These are phyloP conservation scores for Suhomyces taliae DNA, from an alignment of 1,139 yeast genomes.

Conservation along the genomic window DNA sequence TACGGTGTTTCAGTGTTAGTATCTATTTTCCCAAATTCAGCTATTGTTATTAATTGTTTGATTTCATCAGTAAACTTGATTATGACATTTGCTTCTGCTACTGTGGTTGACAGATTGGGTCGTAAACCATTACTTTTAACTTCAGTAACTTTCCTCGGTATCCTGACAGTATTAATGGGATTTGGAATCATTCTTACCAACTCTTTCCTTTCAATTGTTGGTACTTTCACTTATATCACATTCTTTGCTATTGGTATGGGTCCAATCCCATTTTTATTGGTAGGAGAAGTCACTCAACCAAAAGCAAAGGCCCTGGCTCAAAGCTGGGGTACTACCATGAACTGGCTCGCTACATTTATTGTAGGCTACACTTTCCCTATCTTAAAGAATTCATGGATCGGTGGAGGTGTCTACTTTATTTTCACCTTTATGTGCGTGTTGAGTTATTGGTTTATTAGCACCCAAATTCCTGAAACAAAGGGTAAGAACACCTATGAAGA, in stretches of 20 bases:
- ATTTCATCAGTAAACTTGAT: conserved; percentile 72
- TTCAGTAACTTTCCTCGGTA: conserved; percentile 71
- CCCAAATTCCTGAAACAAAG: conserved; percentile 74
- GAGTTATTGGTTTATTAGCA: conserved; percentile 49
- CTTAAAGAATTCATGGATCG: conserved; percentile 55
- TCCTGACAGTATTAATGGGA: conserved; percentile 63
- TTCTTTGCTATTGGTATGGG: conserved; percentile 92
- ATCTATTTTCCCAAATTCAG: conserved; percentile 64
- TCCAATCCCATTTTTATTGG: conserved; percentile 87
- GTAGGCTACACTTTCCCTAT: conserved; percentile 83
- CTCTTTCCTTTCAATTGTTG: conserved; percentile 57
- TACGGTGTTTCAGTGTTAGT: conserved; percentile 86
- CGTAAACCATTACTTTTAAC: conserved; percentile 67
- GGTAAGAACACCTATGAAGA: conserved; percentile 60
- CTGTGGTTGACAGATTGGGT: conserved; percentile 71
- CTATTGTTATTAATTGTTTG: conserved; percentile 69
- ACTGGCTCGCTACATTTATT: conserved; percentile 86
- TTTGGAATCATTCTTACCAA: conserved; percentile 56
- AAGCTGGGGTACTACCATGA: conserved; percentile 86
- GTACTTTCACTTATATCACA: conserved; percentile 73
- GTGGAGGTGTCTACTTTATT: conserved; percentile 76
- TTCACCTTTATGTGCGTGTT: conserved; percentile 60
- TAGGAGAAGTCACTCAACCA: conserved; percentile 84
- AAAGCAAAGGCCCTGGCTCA: conserved; percentile 86
- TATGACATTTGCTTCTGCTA: conserved; percentile 71